Evolutionary conservation across 257 asterid genomes (phyloP).

Genomic region (Rhazya stricta): DNA sequence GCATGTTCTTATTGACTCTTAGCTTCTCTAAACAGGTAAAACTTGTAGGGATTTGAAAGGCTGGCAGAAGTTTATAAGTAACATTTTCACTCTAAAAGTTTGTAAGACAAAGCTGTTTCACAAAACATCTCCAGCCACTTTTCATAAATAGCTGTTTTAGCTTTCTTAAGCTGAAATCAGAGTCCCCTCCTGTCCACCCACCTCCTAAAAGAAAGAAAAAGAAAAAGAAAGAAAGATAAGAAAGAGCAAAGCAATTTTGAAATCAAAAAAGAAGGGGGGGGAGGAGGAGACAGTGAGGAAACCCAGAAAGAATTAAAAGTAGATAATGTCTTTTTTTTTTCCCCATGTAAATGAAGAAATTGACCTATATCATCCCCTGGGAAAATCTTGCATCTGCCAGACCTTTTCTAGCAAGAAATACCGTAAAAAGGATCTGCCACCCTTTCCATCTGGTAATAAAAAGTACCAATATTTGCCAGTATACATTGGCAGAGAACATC

Average conservation of each 20-base stretch:
- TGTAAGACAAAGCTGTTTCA: too few relatives aligned
- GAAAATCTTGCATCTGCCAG: neutral
- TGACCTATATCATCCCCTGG: neutral
- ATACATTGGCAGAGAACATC: neutral
- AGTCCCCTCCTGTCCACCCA: too few relatives aligned
- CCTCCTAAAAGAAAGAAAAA: neutral
- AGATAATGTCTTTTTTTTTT: too few relatives aligned
- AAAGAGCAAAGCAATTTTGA: too few relatives aligned
- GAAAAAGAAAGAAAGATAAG: neutral
- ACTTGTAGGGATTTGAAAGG: neutral
- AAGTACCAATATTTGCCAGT: neutral
- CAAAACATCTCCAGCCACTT: too few relatives aligned
- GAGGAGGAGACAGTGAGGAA: too few relatives aligned
- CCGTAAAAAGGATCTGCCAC: neutral
- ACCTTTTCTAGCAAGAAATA: neutral
- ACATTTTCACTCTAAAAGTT: too few relatives aligned
- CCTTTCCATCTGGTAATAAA: neutral
- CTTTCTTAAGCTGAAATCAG: too few relatives aligned
- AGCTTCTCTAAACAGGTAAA: neutral
- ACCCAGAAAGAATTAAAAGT: neutral
- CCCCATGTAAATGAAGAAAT: too few relatives aligned
- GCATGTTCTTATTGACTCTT: too few relatives aligned
- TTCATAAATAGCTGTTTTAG: too few relatives aligned
- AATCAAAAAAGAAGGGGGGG: too few relatives aligned
- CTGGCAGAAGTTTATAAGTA: neutral